Conservation (phyloP, 1,139 yeast species). For the Kodamaea sp. region DNA sequence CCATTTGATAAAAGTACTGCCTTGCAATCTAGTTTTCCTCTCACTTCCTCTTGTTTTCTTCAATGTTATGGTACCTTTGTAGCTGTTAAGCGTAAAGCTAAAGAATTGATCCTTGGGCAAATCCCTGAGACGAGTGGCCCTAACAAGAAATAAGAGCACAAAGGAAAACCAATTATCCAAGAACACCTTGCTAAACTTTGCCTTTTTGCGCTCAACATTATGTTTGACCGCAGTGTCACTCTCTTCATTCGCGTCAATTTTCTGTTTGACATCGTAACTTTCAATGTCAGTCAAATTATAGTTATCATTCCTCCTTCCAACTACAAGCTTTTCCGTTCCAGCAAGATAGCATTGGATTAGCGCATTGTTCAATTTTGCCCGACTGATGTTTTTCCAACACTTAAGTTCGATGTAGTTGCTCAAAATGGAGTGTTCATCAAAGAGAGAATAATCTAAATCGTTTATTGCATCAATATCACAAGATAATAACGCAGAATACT, state of each 20-base stretch:
- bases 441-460: slow-evolving; percentile 1
- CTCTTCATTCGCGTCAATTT: not conserved
- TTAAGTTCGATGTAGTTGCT: slow-evolving; percentile 8
- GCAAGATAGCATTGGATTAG: slow-evolving; percentile 8
- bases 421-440: slow-evolving; percentile 4
- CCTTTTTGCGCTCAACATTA: not conserved
- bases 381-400: slow-evolving; percentile 1
- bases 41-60: not conserved
- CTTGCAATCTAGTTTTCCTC: not conserved
- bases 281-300: slow-evolving; percentile 1
- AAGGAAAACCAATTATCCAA: slow-evolving; percentile 6
- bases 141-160: slow-evolving; percentile 1
- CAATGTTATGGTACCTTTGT: not conserved
- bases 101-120: not conserved
- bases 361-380: slow-evolving; percentile 1
- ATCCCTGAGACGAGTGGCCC: not conserved
- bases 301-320: slow-evolving; percentile 1
- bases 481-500: slow-evolving; percentile 1
- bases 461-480: slow-evolving; percentile 10
- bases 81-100: not conserved
- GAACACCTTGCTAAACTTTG: slow-evolving; percentile 1
- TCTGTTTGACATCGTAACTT: not conserved
- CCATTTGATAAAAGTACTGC: not conserved
- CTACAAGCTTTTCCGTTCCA: slow-evolving; percentile 3
- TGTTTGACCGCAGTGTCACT: no score